A percentile compares a stretch with the other conserved stretches of the same genome.
Evolutionary conservation across 108 stramenopile genomes (phyloP).

Genomic region (Nannochloropsis oceanica): DNA sequence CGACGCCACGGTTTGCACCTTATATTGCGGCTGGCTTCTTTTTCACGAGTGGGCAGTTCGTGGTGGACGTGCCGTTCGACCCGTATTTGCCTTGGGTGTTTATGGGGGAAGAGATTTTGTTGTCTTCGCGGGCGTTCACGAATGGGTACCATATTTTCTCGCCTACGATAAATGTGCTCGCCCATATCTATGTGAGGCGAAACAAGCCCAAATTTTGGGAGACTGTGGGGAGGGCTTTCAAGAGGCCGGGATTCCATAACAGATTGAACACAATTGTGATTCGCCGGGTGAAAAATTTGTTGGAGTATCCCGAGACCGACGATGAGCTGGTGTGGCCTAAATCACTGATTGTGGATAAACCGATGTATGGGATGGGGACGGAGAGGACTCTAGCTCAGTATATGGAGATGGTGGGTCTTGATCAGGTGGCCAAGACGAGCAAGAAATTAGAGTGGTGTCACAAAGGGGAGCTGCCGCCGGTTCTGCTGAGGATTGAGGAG

Average conservation of each 20-base stretch:
- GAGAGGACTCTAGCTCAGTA: conserved; percentile 20
- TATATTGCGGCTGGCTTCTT: conserved; percentile 91
- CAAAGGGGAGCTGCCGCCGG: conserved; percentile 12
- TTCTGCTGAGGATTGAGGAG: neutral
- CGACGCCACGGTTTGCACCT: conserved; percentile 10
- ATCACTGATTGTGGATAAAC: conserved; percentile 5
- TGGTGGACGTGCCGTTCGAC: conserved; percentile 82
- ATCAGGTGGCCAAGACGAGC: conserved; percentile 13
- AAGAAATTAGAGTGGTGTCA: conserved; percentile 22
- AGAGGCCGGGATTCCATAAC: conserved; percentile 31
- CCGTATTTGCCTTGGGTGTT: conserved; percentile 84
- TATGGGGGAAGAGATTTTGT: conserved; percentile 88
- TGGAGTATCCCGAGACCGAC: conserved; percentile 35
- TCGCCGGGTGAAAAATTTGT: conserved; percentile 30
- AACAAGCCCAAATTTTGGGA: conserved; percentile 92
- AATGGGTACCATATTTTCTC: conserved; percentile 79
- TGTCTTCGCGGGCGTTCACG: conserved; percentile 65
- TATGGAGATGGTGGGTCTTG: conserved; percentile 32
- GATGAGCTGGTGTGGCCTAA: conserved; percentile 3
- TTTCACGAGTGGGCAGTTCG: conserved; percentile 58
- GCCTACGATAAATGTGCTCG: conserved; percentile 59
- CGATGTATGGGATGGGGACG: conserved; percentile 25
- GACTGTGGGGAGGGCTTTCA: conserved; percentile 42
- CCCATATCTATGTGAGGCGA: conserved; percentile 75
- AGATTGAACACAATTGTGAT: conserved; percentile 15